These are phyloP conservation scores for Blepharisma japonicum DNA, from an alignment of 73 alveolate genomes.

Conservation along the genomic window DNA sequence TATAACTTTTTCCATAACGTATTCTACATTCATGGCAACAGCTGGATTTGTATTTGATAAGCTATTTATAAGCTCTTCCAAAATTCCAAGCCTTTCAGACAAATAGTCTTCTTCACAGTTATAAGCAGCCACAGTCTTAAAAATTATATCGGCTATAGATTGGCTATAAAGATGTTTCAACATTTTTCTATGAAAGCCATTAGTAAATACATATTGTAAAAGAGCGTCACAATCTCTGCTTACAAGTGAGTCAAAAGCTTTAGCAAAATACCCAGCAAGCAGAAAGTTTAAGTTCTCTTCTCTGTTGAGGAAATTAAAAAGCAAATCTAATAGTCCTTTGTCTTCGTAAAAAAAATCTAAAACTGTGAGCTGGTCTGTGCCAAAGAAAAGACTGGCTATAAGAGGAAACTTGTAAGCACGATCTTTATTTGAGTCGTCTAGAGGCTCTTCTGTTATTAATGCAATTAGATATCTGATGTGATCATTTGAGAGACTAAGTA, in stretches of 20 bases:
- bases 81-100: no score
- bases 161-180: background rate
- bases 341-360: background rate
- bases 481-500: no score
- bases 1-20: no score
- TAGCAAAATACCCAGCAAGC: constrained; percentile 21
- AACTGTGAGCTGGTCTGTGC: background rate
- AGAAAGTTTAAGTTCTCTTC: background rate
- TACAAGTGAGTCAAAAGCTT: background rate
- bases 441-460: constrained; percentile 18
- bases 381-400: constrained; percentile 13
- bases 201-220: background rate
- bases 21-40: no score
- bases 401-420: constrained; percentile 9
- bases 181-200: background rate
- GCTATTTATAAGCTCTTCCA: no score
- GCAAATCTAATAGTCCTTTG: background rate
- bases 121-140: background rate
- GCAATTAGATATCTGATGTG: no score
- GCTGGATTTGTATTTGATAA: no score
- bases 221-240: background rate
- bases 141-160: background rate
- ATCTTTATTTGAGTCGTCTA: background rate
- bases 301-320: background rate
- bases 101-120: no score